phyloP scores from a whole-genome alignment of 768 basidiomycete genomes.

The Tulasnella sp. region DNA sequence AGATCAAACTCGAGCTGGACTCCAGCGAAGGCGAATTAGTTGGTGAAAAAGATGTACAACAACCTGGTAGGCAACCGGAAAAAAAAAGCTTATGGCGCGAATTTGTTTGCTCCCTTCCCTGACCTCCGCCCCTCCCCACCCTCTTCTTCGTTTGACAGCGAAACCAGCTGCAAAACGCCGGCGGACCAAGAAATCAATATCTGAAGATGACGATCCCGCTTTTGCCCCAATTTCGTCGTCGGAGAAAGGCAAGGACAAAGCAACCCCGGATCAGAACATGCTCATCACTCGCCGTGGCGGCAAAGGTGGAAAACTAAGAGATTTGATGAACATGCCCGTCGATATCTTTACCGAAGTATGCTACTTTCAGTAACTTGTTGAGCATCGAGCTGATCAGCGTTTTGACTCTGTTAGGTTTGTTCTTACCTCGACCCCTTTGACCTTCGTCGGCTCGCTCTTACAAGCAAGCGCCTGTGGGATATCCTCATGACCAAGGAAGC shows the following conservation, averaged over 20 bases:
- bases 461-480: slow-evolving; percentile 7
- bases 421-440: slow-evolving; percentile 8
- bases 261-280: not conserved
- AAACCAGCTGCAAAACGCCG: not conserved
- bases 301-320: slow-evolving; percentile 15
- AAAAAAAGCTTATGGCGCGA: not conserved
- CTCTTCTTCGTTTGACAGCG: not conserved
- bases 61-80: not conserved
- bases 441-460: slow-evolving; percentile 14
- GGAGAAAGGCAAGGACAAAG: not conserved
- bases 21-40: not conserved
- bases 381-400: not conserved
- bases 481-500: slow-evolving; percentile 6
- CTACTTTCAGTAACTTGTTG: not conserved
- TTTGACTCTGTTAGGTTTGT: slow-evolving; percentile 2
- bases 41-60: not conserved
- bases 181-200: not conserved
- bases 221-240: not conserved
- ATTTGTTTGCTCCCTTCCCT: too few species aligned
- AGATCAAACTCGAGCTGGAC: not conserved
- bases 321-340: slow-evolving; percentile 21
- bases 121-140: not conserved
- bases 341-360: slow-evolving; percentile 22
- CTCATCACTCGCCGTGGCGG: not conserved
- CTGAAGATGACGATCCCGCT: not conserved